Evolutionary conservation across 2,329 filamentous ascomycete genomes (phyloP), one percentile per base, ranked within the genome.

Genomic region (Chaetomiaceae sp.): DNA sequence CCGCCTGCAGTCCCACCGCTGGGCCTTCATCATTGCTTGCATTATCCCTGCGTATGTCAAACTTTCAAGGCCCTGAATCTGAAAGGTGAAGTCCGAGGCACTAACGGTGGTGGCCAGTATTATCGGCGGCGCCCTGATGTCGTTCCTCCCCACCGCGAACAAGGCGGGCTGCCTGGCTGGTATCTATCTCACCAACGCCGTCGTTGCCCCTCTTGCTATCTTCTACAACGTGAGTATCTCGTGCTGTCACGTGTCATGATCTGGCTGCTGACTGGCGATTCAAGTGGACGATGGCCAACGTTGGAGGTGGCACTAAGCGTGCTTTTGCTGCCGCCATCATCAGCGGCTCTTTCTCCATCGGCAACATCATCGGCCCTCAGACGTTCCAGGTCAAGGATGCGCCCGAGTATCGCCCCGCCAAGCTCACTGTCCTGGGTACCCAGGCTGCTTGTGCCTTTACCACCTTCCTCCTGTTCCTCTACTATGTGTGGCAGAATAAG

Each of bases 301-400:
- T 77, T 40, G 73, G 71, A 5, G 76, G 76, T 5, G 70, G 71
- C 19, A 79, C 76, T 4, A 79, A 79, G 64, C 72, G 75, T 21
- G 71, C 74, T 10, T 74, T 76, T 44, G 75, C 74, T 3, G 69
- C 71, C 9, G 73, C 74, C 16, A 62, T 76, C 44, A 68, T 79
- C 56, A 72, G 72, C 43, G 73, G 73, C 21, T 71, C 71, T 16
- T 79, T 78, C 61, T 74, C 74, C 0, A 62, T 78, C 4, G 77
- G 75, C 14, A 81, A 78, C 61, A 76, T 80, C 49, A 79, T 81
- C 54, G 77, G 77, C 0, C 77, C 77, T 0, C 74, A 79, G 60
- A 79, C 76, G 3, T 80, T 81, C 66, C 74, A 74, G 57, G 68
- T 68, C 2, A 67, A 67, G 35, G 76, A 81, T 53, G 74, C 71